A percentile compares a stretch with the other conserved stretches of the same genome.
Evolutionary conservation across 345 rosid species (phyloP).

Genomic region (Populus tremula): DNA sequence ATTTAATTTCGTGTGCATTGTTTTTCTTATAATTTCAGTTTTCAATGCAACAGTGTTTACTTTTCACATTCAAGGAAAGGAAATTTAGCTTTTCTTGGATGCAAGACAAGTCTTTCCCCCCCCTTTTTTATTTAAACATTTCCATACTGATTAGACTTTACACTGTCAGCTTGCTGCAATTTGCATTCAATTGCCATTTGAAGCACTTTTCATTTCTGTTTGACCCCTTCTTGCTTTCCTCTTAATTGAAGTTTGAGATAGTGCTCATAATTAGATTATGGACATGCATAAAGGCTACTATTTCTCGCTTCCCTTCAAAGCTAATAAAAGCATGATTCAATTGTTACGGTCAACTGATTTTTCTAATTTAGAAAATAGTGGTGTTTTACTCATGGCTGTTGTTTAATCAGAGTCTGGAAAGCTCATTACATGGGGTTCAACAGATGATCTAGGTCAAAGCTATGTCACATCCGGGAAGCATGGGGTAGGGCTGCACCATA

Average conservation of each 20-base stretch:
- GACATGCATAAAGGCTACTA: not conserved
- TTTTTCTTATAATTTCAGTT: not conserved
- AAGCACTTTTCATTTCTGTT: not conserved
- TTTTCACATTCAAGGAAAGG: not conserved
- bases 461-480: slow-evolving; percentile 94
- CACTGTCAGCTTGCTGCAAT: not conserved
- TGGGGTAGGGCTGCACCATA: slow-evolving; percentile 49
- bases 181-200: not conserved
- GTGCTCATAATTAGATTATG: not conserved
- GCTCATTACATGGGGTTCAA: slow-evolving; percentile 98
- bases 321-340: not conserved
- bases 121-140: not conserved
- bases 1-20: not conserved
- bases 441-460: slow-evolving; percentile 99
- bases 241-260: not conserved
- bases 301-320: not conserved
- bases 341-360: not conserved
- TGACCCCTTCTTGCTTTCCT: not conserved
- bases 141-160: not conserved
- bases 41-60: not conserved
- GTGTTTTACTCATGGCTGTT: slow-evolving; percentile 9
- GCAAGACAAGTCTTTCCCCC: not conserved
- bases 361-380: not conserved
- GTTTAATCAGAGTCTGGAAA: slow-evolving; percentile 69
- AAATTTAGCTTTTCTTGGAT: not conserved